Percentiles rank a stretch among this genome's conserved stretches.
Evolutionary conservation across 768 basidiomycete genomes (phyloP).

Genomic region (Pleurotus giganteus): DNA sequence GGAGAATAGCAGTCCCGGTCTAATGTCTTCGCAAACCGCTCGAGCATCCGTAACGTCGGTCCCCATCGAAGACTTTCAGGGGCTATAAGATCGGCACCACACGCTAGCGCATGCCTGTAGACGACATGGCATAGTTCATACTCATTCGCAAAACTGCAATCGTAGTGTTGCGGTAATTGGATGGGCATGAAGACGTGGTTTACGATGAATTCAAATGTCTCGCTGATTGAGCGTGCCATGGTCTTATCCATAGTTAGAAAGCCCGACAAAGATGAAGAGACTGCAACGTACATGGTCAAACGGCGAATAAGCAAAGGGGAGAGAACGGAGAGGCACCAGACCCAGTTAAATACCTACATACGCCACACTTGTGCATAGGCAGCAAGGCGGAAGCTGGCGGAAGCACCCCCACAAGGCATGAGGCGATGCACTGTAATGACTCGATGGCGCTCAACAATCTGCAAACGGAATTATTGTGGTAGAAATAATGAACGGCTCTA

Average conservation of each 20-base stretch:
- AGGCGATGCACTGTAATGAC: background rate
- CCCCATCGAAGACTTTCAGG: background rate
- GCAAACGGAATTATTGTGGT: background rate
- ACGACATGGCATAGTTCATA: background rate
- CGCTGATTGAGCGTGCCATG: background rate
- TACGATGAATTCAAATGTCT: background rate
- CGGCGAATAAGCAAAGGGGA: background rate
- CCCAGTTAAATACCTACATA: background rate
- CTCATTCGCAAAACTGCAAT: background rate
- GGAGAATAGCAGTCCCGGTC: background rate
- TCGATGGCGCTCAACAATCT: background rate
- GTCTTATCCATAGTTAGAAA: too few relatives aligned
- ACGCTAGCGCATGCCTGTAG: background rate
- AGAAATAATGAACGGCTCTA: too few relatives aligned
- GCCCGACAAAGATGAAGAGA: background rate
- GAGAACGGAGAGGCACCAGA: background rate
- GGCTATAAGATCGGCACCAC: background rate
- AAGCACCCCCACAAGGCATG: background rate
- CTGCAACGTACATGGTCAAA: background rate
- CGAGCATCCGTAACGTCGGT: background rate
- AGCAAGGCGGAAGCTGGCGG: too few relatives aligned
- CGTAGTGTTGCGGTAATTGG: constrained; percentile 4
- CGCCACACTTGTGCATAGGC: background rate
- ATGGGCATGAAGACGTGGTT: background rate
- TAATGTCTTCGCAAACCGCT: background rate